These are phyloP conservation scores for Myxozyma geophila DNA, from an alignment of 805 yeast genomes.

Conservation along the genomic window DNA sequence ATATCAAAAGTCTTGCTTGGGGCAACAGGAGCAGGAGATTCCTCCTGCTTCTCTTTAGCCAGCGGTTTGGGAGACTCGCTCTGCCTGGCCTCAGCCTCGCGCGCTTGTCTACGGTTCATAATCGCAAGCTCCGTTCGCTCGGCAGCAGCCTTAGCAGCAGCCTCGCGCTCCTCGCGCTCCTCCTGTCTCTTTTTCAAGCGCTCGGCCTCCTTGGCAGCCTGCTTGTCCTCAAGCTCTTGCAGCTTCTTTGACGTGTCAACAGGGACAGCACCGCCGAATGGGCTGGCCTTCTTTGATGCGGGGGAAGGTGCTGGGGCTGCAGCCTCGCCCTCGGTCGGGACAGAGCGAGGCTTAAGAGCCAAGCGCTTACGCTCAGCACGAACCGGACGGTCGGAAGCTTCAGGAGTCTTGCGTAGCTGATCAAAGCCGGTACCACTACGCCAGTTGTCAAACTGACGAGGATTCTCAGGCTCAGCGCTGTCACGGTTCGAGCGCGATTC, in stretches of 20 bases:
- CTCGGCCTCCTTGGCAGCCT: constrained; percentile 16
- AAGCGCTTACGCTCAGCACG: constrained; percentile 46
- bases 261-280: constrained; percentile 86
- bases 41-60: constrained; percentile 28
- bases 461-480: constrained; percentile 19
- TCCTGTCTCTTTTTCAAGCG: constrained; percentile 10
- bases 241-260: constrained; percentile 73
- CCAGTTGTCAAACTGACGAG: constrained; percentile 42
- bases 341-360: constrained; percentile 47
- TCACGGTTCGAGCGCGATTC: constrained; percentile 13
- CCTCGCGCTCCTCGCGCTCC: constrained; percentile 15
- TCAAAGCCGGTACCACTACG: constrained; percentile 39
- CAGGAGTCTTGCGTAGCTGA: constrained; percentile 12
- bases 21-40: constrained; percentile 19
- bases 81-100: background rate
- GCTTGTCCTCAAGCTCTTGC: constrained; percentile 60
- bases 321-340: constrained; percentile 38
- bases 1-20: constrained; percentile 28
- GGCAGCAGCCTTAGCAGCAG: constrained; percentile 17
- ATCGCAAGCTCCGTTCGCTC: constrained; percentile 7
- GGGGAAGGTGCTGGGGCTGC: constrained; percentile 45
- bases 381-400: constrained; percentile 49
- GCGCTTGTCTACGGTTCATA: constrained; percentile 7
- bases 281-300: constrained; percentile 54
- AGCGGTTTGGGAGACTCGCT: background rate